phyloP scores from a whole-genome alignment of 768 basidiomycete genomes.

The Mycena maculata region DNA sequence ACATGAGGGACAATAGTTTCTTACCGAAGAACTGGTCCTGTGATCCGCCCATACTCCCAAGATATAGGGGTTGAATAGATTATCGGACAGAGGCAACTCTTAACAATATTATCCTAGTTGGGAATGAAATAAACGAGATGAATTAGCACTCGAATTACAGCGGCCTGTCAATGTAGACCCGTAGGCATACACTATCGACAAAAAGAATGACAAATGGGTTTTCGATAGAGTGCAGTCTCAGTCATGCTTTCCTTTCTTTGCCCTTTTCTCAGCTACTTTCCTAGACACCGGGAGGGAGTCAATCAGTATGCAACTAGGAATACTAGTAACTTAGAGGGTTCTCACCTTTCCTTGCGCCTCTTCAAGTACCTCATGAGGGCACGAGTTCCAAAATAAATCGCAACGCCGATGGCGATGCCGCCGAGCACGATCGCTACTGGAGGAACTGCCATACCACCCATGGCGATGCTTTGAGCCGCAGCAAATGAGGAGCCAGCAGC shows the following conservation, averaged over 20 bases:
- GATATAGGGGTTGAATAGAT: too few relatives aligned
- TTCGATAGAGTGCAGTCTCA: too few relatives aligned
- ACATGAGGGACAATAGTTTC: not conserved
- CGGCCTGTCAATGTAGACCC: not conserved
- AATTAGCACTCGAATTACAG: not conserved
- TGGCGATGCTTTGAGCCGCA: constrained; percentile 34
- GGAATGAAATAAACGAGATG: not conserved
- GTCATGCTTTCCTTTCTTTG: too few relatives aligned
- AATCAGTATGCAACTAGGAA: too few relatives aligned
- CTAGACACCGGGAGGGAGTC: too few relatives aligned
- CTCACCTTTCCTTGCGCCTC: not conserved
- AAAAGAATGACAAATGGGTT: too few relatives aligned
- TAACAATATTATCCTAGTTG: not conserved
- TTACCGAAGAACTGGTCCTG: too few relatives aligned
- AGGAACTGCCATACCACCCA: constrained; percentile 31
- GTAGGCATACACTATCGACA: too few relatives aligned
- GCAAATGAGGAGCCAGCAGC: constrained; percentile 37
- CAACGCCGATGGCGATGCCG: not conserved
- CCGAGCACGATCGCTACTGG: not conserved
- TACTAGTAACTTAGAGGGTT: too few relatives aligned
- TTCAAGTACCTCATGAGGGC: not conserved
- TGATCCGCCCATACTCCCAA: too few relatives aligned
- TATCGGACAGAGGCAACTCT: too few relatives aligned
- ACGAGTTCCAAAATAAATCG: not conserved
- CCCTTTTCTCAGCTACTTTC: too few relatives aligned